phyloP scores from a whole-genome alignment of 345 rosid species.

The Nephelium lappaceum region DNA sequence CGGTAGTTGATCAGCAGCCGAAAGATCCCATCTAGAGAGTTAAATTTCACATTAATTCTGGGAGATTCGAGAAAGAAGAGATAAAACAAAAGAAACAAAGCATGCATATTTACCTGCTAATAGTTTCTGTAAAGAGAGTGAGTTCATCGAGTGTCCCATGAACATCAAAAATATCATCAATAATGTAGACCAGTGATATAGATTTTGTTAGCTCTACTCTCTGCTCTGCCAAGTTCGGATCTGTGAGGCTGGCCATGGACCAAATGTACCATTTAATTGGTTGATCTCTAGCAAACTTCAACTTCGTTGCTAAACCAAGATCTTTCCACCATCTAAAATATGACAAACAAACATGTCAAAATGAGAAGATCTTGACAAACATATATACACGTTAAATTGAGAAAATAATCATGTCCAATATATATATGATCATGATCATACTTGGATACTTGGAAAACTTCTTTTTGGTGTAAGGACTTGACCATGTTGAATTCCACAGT shows the following conservation, averaged over 20 bases:
- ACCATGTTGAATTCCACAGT: conserved; percentile 32
- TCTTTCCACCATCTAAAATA: conserved; percentile 64
- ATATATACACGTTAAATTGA: neutral
- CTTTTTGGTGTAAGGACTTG: conserved; percentile 38
- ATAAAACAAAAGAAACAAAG: too few species aligned
- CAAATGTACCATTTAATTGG: conserved; percentile 56
- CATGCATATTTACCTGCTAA: conserved; percentile 34
- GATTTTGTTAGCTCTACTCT: conserved; percentile 53
- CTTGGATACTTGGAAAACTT: conserved; percentile 34
- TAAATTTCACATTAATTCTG: neutral
- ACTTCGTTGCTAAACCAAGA: conserved; percentile 39
- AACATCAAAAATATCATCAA: conserved; percentile 58
- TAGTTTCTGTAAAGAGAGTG: conserved; percentile 43
- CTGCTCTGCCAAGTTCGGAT: conserved; percentile 46
- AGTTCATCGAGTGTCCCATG: conserved; percentile 45
- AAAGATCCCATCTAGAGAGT: conserved; percentile 47
- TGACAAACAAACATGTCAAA: neutral
- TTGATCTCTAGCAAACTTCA: conserved; percentile 51
- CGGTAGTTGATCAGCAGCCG: conserved; percentile 32
- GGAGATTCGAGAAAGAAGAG: neutral
- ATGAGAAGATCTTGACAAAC: neutral
- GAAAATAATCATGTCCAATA: neutral
- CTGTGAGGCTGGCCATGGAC: conserved; percentile 44
- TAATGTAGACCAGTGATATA: conserved; percentile 51
- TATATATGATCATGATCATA: conserved; percentile 20